These are phyloP conservation scores for Abrus precatorius DNA, from an alignment of 306 rosid genomes.

Conservation along the genomic window DNA sequence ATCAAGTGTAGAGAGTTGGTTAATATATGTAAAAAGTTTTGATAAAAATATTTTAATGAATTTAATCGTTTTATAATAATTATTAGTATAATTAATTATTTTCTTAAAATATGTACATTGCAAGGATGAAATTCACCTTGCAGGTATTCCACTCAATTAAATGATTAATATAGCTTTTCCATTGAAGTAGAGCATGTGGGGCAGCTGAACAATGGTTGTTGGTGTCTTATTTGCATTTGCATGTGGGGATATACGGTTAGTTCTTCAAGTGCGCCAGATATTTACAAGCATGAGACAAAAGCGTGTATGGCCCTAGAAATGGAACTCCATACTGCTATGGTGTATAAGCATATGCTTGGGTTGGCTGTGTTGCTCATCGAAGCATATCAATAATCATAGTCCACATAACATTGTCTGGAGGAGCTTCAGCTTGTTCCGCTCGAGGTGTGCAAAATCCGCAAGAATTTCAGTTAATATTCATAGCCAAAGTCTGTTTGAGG, in stretches of 20 bases:
- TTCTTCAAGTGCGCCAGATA: conserved; percentile 52
- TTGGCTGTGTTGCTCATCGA: too few relatives aligned
- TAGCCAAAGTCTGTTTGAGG: neutral
- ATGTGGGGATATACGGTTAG: conserved; percentile 55
- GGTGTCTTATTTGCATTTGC: conserved; percentile 66
- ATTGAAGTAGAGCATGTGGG: conserved; percentile 55
- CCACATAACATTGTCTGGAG: neutral
- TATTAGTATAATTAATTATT: too few relatives aligned
- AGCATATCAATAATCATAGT: too few relatives aligned
- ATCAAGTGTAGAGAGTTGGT: too few relatives aligned
- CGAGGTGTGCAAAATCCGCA: conserved; percentile 79
- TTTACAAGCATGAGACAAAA: conserved; percentile 55
- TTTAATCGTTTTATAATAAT: too few relatives aligned
- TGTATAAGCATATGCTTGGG: too few relatives aligned
- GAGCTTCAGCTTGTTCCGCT: conserved; percentile 2
- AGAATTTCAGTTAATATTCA: conserved; percentile 28
- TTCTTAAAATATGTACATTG: too few relatives aligned
- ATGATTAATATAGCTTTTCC: conserved; percentile 56
- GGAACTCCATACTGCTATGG: too few relatives aligned
- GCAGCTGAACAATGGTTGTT: conserved; percentile 59
- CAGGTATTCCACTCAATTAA: too few relatives aligned
- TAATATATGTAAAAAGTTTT: too few relatives aligned
- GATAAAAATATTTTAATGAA: too few relatives aligned
- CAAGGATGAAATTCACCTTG: too few relatives aligned
- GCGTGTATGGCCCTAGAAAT: neutral